Percentiles rank a stretch among this genome's conserved stretches.
These are phyloP conservation scores for Jatropha curcas DNA, from an alignment of 345 rosid species.

Conservation along the genomic window DNA sequence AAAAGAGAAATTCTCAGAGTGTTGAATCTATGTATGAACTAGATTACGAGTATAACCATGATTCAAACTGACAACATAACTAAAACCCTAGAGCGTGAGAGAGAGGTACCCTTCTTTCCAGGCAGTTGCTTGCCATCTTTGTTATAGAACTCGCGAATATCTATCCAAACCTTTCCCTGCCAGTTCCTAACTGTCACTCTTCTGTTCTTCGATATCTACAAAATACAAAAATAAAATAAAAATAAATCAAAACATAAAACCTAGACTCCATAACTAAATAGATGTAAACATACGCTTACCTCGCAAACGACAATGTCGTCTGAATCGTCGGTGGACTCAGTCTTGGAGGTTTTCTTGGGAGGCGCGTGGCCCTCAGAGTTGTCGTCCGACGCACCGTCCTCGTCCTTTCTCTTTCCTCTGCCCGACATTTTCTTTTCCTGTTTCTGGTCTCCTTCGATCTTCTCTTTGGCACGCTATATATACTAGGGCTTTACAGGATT, in stretches of 20 bases:
- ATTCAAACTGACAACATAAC: no score
- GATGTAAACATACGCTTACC: constrained; percentile 25
- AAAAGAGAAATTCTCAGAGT: no score
- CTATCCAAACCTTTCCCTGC: constrained; percentile 76
- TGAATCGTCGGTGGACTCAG: constrained; percentile 52
- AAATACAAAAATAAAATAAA: constrained; percentile 8
- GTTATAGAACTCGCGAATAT: constrained; percentile 86
- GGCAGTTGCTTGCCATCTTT: constrained; percentile 83
- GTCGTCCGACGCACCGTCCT: constrained; percentile 57
- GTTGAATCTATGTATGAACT: no score
- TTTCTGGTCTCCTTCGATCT: background rate
- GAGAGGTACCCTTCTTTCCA: constrained; percentile 69
- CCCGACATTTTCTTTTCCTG: constrained; percentile 49
- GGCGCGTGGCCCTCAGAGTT: constrained; percentile 58
- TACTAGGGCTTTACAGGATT: no score
- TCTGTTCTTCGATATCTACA: constrained; percentile 79
- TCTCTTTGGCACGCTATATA: no score
- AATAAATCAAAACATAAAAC: constrained; percentile 7
- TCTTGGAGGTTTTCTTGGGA: constrained; percentile 59
- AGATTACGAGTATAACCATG: no score
- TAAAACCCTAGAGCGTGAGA: background rate
- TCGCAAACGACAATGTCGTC: constrained; percentile 78
- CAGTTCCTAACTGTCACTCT: constrained; percentile 84
- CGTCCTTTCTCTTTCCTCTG: constrained; percentile 83
- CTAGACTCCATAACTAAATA: background rate